phyloP scores from a whole-genome alignment of 2,329 filamentous ascomycete genomes.

The Microdochium nivale region DNA sequence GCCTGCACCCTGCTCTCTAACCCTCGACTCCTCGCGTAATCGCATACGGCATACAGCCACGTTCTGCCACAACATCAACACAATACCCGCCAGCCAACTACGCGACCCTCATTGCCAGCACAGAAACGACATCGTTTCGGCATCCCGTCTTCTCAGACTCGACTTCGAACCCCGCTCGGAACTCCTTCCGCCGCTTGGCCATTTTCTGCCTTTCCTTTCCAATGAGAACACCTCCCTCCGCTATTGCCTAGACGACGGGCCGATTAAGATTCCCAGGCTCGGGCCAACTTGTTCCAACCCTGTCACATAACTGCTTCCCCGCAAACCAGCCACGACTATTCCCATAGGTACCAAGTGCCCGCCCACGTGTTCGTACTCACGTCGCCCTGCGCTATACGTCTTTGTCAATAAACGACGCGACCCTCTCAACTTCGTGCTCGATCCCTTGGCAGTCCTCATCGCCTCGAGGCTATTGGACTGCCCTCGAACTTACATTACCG shows the following conservation, averaged over 20 bases:
- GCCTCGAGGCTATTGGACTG: background rate
- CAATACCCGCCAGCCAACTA: background rate
- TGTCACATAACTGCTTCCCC: background rate
- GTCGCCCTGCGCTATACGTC: background rate
- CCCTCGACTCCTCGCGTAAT: background rate
- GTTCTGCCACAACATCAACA: background rate
- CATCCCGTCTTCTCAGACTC: background rate
- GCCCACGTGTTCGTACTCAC: background rate
- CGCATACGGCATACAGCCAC: background rate
- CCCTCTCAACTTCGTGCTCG: background rate
- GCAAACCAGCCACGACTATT: background rate
- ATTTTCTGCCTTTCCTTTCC: background rate
- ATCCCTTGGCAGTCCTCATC: background rate
- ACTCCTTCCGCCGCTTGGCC: background rate
- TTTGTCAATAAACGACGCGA: background rate
- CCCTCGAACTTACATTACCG: background rate
- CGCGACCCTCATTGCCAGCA: too few species aligned
- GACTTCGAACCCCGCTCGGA: background rate
- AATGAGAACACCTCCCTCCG: background rate
- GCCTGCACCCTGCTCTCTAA: background rate
- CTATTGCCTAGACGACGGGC: background rate
- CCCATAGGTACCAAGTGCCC: background rate
- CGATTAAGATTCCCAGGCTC: background rate
- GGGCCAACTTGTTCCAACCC: background rate
- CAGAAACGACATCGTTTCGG: background rate